Conservation (phyloP, 768 basidiomycete species). For the Amyloporia xantha region DNA sequence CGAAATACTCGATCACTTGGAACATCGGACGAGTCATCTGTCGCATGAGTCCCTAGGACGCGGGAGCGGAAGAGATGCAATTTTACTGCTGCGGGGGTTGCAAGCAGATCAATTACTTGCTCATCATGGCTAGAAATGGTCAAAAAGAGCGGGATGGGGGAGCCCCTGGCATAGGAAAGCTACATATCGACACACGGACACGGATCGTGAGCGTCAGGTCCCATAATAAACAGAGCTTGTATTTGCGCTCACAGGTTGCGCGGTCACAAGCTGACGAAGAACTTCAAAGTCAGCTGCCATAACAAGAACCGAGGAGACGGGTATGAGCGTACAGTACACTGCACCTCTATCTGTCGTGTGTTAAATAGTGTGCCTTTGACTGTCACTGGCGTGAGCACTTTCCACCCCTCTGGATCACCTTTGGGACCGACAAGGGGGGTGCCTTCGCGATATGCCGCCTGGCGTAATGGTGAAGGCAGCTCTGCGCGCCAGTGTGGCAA, state of each 20-base stretch:
- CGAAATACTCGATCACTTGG: conserved; percentile 43
- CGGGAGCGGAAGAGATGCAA: conserved; percentile 42
- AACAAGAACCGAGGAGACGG: not conserved
- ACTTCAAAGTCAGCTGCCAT: not conserved
- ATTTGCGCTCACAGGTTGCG: conserved; percentile 34
- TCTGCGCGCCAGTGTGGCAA: conserved; percentile 28
- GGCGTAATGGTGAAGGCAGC: conserved; percentile 30
- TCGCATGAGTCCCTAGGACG: conserved; percentile 42
- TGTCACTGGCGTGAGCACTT: conserved; percentile 25
- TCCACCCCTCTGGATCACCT: conserved; percentile 36
- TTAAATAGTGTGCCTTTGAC: conserved; percentile 32
- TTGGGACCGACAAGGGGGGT: conserved; percentile 30
- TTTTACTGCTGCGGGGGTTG: conserved; percentile 32
- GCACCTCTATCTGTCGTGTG: conserved; percentile 23
- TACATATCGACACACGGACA: conserved; percentile 14
- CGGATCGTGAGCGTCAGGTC: not conserved
- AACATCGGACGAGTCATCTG: conserved; percentile 29
- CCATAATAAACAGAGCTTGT: not conserved
- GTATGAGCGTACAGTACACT: conserved; percentile 25
- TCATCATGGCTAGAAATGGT: conserved; percentile 38
- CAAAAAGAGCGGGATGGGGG: conserved; percentile 44
- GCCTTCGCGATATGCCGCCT: conserved; percentile 30
- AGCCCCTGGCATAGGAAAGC: conserved; percentile 46
- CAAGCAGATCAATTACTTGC: conserved; percentile 45
- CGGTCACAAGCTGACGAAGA: conserved; percentile 37